Evolutionary conservation across 352 stramenopile species (phyloP), one percentile per base, ranked within the genome.

Genomic region (Blastocystis sp.): DNA sequence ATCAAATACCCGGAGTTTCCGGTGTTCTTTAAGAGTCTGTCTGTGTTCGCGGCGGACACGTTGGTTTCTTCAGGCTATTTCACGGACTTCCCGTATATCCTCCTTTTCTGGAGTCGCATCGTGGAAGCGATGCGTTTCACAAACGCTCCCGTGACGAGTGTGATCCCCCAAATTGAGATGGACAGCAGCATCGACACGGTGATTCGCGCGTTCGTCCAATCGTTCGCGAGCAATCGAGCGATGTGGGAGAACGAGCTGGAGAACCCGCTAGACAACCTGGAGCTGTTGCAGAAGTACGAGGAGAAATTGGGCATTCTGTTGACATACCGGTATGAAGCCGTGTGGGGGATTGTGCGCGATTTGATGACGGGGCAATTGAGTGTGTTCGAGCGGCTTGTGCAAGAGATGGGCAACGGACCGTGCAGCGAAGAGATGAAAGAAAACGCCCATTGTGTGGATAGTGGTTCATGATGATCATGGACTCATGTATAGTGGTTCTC

Each of bases 91-190:
- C 52, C 56, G 21, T 84, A 84, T 28, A 53, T 67, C 3, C 74
- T 84, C 3, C 17, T 70, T 2, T 62, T 84, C 11, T 84, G 74
- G 74, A 43, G 52, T 67, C 74, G 74, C 14, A 45, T 84, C 34
- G 21, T 84, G 52, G 74, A 84, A 38, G 48, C 74, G 10, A 28
- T 84, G 34, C 74, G 74, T 7, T 84, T 69, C 38, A 84, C 53
- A n/a, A 67, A 61, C 9, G 74, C 74, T 17, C 74, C 74, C 3
- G 48, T 84, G 17, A 34, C 34, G 21, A 21, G 19, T 14, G 65
- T 59, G 10, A 23, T 69, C 23, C 74, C 74, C 14, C 4, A 69
- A 19, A 23, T 48, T n/a, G 11, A 66, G 19, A 28, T 84, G n/a
- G n/a, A 69, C 23, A 3, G 19, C 7, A 28, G 19, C 48, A 52